These are phyloP conservation scores for Staphylotrichum tortipilum DNA, from an alignment of 495 filamentous ascomycete genomes.

Conservation along the genomic window DNA sequence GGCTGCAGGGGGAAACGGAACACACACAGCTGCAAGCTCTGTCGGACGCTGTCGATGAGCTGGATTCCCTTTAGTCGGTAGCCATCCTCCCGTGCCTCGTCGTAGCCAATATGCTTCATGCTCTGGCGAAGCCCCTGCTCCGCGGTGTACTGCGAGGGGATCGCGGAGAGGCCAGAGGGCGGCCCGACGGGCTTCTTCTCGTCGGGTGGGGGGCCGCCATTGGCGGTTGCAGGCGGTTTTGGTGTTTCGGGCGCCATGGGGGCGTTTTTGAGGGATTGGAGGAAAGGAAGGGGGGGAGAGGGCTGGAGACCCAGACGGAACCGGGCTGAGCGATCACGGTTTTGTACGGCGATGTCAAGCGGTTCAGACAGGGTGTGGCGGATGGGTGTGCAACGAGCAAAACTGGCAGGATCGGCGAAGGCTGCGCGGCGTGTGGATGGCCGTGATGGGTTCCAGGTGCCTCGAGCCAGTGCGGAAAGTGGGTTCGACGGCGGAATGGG, in stretches of 20 bases:
- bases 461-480: too few relatives aligned
- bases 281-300: too few relatives aligned
- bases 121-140: conserved; percentile 32
- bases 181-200: conserved; percentile 26
- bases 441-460: too few relatives aligned
- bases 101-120: conserved; percentile 29
- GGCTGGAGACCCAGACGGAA: too few relatives aligned
- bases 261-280: too few relatives aligned
- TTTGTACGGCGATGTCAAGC: too few relatives aligned
- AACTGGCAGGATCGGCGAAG: too few relatives aligned
- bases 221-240: conserved; percentile 7
- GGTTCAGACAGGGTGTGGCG: too few relatives aligned
- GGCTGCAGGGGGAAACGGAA: background rate
- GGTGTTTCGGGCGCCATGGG: conserved; percentile 19
- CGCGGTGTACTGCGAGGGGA: conserved; percentile 33
- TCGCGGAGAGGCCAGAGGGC: conserved; percentile 30
- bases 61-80: conserved; percentile 67
- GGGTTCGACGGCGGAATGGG: too few relatives aligned
- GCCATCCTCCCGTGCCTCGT: conserved; percentile 51
- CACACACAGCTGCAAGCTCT: conserved; percentile 59
- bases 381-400: too few relatives aligned
- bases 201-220: conserved; percentile 7
- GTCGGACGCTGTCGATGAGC: conserved; percentile 72
- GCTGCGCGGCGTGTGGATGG: too few relatives aligned
- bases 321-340: too few relatives aligned